A percentile compares a stretch with the other conserved stretches of the same genome.
These are phyloP conservation scores for Hypsizygus marmoreus DNA, from an alignment of 768 basidiomycete genomes.

Conservation along the genomic window DNA sequence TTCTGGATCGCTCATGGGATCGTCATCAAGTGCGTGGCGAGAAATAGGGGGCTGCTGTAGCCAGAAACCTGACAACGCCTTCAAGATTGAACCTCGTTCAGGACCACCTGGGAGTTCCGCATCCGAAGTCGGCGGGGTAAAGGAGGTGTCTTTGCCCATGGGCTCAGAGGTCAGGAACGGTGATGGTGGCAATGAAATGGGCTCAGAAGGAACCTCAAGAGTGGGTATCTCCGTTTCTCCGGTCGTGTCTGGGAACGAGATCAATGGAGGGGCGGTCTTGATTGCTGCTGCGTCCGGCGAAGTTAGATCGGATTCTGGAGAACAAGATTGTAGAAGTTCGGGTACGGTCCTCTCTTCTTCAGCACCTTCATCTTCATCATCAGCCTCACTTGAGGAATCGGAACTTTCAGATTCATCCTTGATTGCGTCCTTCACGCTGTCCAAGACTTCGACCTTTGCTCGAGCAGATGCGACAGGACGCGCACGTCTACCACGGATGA, in stretches of 20 bases:
- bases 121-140: slow-evolving; percentile 54
- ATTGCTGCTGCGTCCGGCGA: slow-evolving; percentile 24
- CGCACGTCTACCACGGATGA: slow-evolving; percentile 83
- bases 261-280: slow-evolving; percentile 26
- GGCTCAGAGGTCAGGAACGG: slow-evolving; percentile 49
- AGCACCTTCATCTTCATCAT: slow-evolving; percentile 54
- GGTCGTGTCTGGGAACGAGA: slow-evolving; percentile 14
- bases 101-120: slow-evolving; percentile 51
- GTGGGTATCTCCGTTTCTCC: slow-evolving; percentile 15
- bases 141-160: slow-evolving; percentile 34
- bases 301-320: slow-evolving; percentile 26
- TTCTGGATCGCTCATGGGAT: slow-evolving; percentile 77
- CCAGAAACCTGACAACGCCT: slow-evolving; percentile 85
- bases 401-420: slow-evolving; percentile 78
- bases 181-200: slow-evolving; percentile 55
- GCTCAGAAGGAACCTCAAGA: slow-evolving; percentile 23
- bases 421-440: slow-evolving; percentile 90
- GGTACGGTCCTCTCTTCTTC: slow-evolving; percentile 40
- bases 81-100: slow-evolving; percentile 76
- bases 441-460: slow-evolving; percentile 85
- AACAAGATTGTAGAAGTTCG: slow-evolving; percentile 25
- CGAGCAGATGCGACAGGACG: slow-evolving; percentile 89
- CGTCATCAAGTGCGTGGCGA: slow-evolving; percentile 66
- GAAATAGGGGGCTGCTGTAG: slow-evolving; percentile 52
- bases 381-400: slow-evolving; percentile 61